Base-by-base conservation (phyloP, 73 alveolate genomes). In the Paramecium primaurelia region DNA sequence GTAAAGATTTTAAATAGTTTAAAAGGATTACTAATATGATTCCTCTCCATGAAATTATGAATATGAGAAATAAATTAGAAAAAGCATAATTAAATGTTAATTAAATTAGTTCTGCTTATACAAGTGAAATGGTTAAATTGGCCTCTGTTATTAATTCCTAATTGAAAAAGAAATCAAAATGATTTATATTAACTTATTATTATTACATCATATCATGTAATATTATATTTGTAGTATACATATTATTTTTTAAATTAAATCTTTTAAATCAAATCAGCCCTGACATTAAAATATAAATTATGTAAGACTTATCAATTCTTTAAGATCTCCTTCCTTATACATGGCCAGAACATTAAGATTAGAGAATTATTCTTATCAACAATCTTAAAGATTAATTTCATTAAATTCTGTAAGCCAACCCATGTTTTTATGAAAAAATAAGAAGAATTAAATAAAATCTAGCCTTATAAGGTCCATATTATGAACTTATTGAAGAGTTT, bases 111-210 rank as follows among this genome's bases (percentile, higher is more conserved):
- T 44, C 91, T 44, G 58, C 91, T 8, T 80, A 80, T 26, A 45
- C 75, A 6, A 80, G 91, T 47, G 91, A 80, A 36, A 80, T 80
- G 91, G 73, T 80, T 20, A 80, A 36, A 47, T 49, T 80, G 26
- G 91, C 91, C 58, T 47, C 47, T 9, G 91, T 80, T 25, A 80
- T 80, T 2, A 80, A 34, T 12, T 20, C 91, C 22, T 80, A 80
- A 80, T 49, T 80, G 49, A 64, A 64, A 64, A 64, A 64, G 84
- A 32, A 64, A 64, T 64, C 26, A 64, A 64, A 64, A 34, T 64
- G 84, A 64, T 64, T 59, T 34, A 54, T 54, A 54, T 25, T 25
- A 64, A 64, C 84, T 64, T 28, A 64, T 32, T 64, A 64, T 64
- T 34, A 26, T 26, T 64, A 64, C 45, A 64, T 64, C 84, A 64